Evolutionary conservation across 768 basidiomycete species (phyloP), one percentile per base, ranked within the genome.

Genomic region (Coprinopsis strossmayeri): DNA sequence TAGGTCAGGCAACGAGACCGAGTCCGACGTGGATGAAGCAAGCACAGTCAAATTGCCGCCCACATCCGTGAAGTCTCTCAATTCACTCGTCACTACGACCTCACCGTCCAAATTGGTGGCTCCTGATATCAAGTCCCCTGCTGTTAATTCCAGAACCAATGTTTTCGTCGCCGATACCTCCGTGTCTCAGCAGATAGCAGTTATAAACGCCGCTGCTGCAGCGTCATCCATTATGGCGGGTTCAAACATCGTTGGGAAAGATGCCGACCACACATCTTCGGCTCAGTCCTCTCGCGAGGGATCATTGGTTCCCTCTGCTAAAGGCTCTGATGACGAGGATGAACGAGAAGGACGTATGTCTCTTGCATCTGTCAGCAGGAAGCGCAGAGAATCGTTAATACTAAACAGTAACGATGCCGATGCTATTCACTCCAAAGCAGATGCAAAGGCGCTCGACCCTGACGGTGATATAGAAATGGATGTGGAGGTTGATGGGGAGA

Each of bases 221-320:
- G 66, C 70, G 2, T 69, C 72, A n/a, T 73, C 75, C 11, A 76
- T 74, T 30, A 75, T 75, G 71, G 70, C 74, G 5, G 71, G 70
- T 18, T 66, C 73, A 1, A 55, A 63, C 10, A 61, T 72, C 40
- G 52, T 72, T 13, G 64, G 64, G 10, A 64, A 70, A 1, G 62
- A 67, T 3, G 71, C 74, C 0, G 66, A 71, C 1, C 50, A 60
- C 15, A 59, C 60, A 15, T 53, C 60, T 13, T 67, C 73, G 12
- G 60, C 65, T 3, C 62, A 57, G 15, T 64, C 70, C 3, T 76
- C 74, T 17, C 69, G 71, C n/a, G 72, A 72, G 10, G 63, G 66
- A 1, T 66, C 72, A 5, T 70, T 69, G 24, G 69, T 60, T 9
- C 65, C 60, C 9, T 53, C 51, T 4, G 43, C 30, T 25, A 54